These are phyloP conservation scores for Phytophthora kernoviae DNA, from an alignment of 352 stramenopile genomes.

Conservation along the genomic window DNA sequence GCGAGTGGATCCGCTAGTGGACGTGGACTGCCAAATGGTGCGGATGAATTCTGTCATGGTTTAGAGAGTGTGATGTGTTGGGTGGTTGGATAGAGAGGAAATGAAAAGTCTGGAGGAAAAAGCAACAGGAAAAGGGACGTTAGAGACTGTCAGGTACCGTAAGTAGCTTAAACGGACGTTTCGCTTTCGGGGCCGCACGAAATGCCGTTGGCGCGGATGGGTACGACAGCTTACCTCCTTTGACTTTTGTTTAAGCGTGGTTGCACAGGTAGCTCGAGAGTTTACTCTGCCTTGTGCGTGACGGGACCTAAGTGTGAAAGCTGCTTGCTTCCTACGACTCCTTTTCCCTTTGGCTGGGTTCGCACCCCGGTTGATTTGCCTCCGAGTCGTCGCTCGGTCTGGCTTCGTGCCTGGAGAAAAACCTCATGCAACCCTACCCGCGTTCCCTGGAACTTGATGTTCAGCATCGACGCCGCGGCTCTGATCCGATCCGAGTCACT, in stretches of 20 bases:
- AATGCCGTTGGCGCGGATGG: constrained; percentile 24
- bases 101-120: constrained; percentile 13
- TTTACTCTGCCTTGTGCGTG: neutral
- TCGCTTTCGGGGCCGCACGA: constrained; percentile 9
- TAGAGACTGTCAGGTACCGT: constrained; percentile 12
- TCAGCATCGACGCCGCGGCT: neutral
- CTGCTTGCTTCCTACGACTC: constrained; percentile 24
- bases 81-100: constrained; percentile 12
- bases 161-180: constrained; percentile 9
- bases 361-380: constrained; percentile 37
- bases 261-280: neutral
- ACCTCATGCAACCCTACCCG: constrained; percentile 4
- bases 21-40: constrained; percentile 63
- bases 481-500: neutral
- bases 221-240: constrained; percentile 19
- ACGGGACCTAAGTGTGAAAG: too few species aligned
- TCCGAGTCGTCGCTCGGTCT: too few species aligned
- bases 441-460: neutral
- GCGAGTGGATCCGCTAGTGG: neutral
- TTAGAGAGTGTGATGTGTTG: constrained; percentile 5
- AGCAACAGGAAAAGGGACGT: neutral
- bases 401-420: constrained; percentile 13
- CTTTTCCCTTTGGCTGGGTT: constrained; percentile 46
- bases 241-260: neutral
- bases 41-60: constrained; percentile 84